These are phyloP conservation scores for Citrus mangshanensis DNA, from an alignment of 345 rosid species.

Conservation along the genomic window DNA sequence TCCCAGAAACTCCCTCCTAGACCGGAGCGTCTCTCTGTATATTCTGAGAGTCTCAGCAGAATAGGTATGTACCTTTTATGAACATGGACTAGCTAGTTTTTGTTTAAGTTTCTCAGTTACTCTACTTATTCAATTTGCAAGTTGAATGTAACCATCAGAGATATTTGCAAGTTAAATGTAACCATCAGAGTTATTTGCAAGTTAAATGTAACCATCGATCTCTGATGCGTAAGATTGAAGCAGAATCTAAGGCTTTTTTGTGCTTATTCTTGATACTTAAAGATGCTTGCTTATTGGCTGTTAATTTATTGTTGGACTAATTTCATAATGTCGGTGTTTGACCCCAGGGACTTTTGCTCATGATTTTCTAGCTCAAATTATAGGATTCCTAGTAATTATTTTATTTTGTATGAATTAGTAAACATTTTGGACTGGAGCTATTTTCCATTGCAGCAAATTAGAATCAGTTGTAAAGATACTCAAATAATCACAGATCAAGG, in stretches of 20 bases:
- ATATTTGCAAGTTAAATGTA: not conserved
- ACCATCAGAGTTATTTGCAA: not conserved
- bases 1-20: constrained; percentile 54
- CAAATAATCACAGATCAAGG: not conserved
- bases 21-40: constrained; percentile 60
- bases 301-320: not conserved
- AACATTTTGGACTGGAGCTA: not conserved
- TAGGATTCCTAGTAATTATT: not conserved
- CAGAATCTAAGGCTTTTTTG: not conserved
- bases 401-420: not conserved
- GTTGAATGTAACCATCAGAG: not conserved
- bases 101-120: not conserved
- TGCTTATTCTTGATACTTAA: not conserved
- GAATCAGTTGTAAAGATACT: not conserved
- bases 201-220: not conserved
- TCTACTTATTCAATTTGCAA: not conserved
- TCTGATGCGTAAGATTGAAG: not conserved
- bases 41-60: constrained; percentile 52
- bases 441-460: not conserved
- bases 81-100: not conserved
- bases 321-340: not conserved
- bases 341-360: not conserved
- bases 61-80: constrained; percentile 41
- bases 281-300: not conserved
- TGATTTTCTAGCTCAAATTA: not conserved